Evolutionary conservation across 106 monocot species (phyloP).

Genomic region (Vanilla planifolia): DNA sequence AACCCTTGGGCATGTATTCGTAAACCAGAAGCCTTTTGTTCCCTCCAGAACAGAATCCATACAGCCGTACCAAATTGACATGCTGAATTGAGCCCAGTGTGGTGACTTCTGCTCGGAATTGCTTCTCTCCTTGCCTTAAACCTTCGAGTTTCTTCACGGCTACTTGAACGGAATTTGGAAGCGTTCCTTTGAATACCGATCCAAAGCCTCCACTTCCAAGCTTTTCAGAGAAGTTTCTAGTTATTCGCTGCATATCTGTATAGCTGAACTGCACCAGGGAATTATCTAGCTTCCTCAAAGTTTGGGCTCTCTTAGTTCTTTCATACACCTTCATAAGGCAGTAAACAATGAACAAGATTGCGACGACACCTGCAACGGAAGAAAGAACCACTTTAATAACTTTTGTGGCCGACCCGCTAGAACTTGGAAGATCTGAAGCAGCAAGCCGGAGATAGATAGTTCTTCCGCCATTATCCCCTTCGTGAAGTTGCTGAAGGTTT

Average conservation of each 20-base stretch:
- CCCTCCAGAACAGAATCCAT: slow-evolving; percentile 15
- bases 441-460: slow-evolving; percentile 29
- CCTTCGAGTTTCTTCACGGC: slow-evolving; percentile 38
- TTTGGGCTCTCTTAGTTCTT: slow-evolving; percentile 5
- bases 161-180: slow-evolving; percentile 15
- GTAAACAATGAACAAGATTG: neutral
- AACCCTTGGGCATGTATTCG: slow-evolving; percentile 26
- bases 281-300: slow-evolving; percentile 8
- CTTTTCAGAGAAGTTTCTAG: slow-evolving; percentile 32
- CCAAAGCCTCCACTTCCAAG: slow-evolving; percentile 37
- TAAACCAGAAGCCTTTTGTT: slow-evolving; percentile 26
- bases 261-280: slow-evolving; percentile 18
- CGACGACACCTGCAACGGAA: slow-evolving; percentile 2
- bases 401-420: slow-evolving; percentile 1
- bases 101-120: slow-evolving; percentile 30
- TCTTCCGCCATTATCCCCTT: slow-evolving; percentile 3
- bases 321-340: neutral
- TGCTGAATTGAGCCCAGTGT: slow-evolving; percentile 33
- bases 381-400: slow-evolving; percentile 7
- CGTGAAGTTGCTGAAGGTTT: slow-evolving; percentile 19
- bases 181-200: slow-evolving; percentile 27
- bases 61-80: slow-evolving; percentile 24
- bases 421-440: slow-evolving; percentile 17
- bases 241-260: slow-evolving; percentile 10
- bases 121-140: slow-evolving; percentile 28